A percentile compares a stretch with the other conserved stretches of the same genome.
These are phyloP conservation scores for Epicoccum nigrum DNA, from an alignment of 2,329 filamentous ascomycete genomes.

Conservation along the genomic window DNA sequence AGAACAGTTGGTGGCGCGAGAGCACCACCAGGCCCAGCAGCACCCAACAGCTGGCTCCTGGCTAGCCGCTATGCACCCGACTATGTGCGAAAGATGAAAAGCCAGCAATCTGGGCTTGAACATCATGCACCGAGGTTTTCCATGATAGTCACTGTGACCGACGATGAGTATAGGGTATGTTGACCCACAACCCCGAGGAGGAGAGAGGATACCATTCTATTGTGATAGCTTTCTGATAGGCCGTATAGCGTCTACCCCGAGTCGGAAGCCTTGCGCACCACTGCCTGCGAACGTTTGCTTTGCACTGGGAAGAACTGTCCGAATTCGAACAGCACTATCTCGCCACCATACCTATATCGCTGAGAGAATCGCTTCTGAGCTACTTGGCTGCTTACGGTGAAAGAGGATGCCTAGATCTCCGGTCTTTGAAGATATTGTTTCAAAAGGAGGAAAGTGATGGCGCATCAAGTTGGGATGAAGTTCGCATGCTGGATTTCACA, in stretches of 20 bases:
- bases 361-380: constrained; percentile 61
- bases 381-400: constrained; percentile 61
- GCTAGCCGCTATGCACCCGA: constrained; percentile 39
- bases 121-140: constrained; percentile 26
- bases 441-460: constrained; percentile 41
- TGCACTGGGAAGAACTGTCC: constrained; percentile 62
- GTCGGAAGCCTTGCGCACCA: constrained; percentile 56
- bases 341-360: constrained; percentile 55
- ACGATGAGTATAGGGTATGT: constrained; percentile 38
- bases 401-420: constrained; percentile 47
- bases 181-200: too few relatives aligned
- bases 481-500: constrained; percentile 60
- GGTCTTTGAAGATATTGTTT: constrained; percentile 60
- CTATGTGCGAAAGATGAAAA: constrained; percentile 21
- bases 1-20: constrained; percentile 35
- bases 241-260: constrained; percentile 38
- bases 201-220: too few relatives aligned
- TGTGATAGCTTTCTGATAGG: constrained; percentile 30
- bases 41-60: constrained; percentile 54
- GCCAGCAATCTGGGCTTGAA: constrained; percentile 18
- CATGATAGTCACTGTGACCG: constrained; percentile 30
- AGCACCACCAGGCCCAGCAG: constrained; percentile 51
- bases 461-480: constrained; percentile 50
- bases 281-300: constrained; percentile 60
- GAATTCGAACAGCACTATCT: constrained; percentile 64